Base-by-base conservation (phyloP, 192 early-diverging fungal genomes). In the Coemansia sp. region DNA sequence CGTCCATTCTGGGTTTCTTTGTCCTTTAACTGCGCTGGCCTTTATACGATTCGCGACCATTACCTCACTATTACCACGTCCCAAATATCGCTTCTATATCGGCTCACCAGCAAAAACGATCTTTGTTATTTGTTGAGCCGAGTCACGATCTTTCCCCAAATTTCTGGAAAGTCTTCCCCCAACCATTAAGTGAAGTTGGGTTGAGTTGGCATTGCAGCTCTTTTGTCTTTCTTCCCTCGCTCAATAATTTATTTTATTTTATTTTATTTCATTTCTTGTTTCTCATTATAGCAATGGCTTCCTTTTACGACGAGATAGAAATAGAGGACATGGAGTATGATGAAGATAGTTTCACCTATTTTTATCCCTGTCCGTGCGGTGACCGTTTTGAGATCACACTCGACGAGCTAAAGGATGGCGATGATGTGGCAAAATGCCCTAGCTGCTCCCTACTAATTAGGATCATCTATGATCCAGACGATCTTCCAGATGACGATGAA, bases 331-430 rank as follows among this genome's bases (percentile, higher is more conserved):
- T 98, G 89, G 93, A 94, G 63, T 98, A 91, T 76, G 91, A 96
- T 70, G 92, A 94, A 74, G 93, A 94, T 41, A 88, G 84, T 29
- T 80, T 90, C 65, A 85, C 89, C 13, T 98, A 95, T 86, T 88
- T 87, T 59, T 98, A 96, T 73, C 97, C 97, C 31, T 98, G 96
- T 76, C 97, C 97, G 3, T 98, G 97, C 84, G 97, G 97, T 13
- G 97, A 98, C 88, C 87, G 89, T 27, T 98, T 98, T 74, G 85
- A 93, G 71, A 97, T 97, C 68, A 90, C 92, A 5, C 74, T 88
- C 77, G 91, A 92, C 54, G 89, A 95, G 24, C 75, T 98, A 3
- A 70, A 79, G 47, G 86, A 91, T 66, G 94, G 95, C 36, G 95
- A 96, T 62, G 93, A 93, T 57, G 89, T 97, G 63, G 97, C 94